Evolutionary conservation across 2,329 filamentous ascomycete species (phyloP).

Genomic region (Pseudocercospora macadamiae): DNA sequence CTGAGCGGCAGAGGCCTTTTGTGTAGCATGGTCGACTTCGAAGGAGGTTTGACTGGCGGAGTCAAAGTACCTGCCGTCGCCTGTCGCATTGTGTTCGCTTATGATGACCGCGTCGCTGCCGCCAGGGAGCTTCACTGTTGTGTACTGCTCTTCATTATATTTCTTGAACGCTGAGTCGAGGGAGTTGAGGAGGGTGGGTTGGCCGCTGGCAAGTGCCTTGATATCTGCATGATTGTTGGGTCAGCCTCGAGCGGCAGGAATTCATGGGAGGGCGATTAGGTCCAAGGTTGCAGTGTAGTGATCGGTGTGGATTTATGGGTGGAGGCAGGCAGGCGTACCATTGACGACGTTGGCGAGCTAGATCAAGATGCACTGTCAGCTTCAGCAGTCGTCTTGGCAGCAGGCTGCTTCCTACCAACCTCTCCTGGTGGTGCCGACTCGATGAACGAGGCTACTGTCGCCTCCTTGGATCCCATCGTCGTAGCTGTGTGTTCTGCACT

Average conservation of each 20-base stretch:
- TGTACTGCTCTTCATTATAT: constrained; percentile 95
- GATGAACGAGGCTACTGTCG: constrained; percentile 72
- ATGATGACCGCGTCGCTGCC: constrained; percentile 78
- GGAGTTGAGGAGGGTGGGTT: constrained; percentile 65
- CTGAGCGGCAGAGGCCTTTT: constrained; percentile 83
- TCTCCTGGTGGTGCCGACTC: constrained; percentile 94
- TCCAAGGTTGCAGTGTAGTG: too few relatives aligned
- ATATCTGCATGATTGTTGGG: constrained; percentile 66
- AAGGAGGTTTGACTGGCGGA: constrained; percentile 87
- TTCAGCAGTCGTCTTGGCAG: constrained; percentile 27
- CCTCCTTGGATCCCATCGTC: constrained; percentile 37
- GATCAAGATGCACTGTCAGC: constrained; percentile 31
- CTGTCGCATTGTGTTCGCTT: constrained; percentile 82
- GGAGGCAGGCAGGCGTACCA: constrained; percentile 68
- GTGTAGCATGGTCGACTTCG: constrained; percentile 77
- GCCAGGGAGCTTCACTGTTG: constrained; percentile 85
- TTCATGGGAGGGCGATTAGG: too few relatives aligned
- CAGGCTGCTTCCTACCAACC: constrained; percentile 58
- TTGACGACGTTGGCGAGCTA: constrained; percentile 87
- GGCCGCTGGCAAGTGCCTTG: constrained; percentile 76
- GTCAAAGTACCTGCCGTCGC: constrained; percentile 84
- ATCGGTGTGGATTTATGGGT: too few relatives aligned
- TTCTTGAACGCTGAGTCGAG: constrained; percentile 84
- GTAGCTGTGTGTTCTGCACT: too few relatives aligned
- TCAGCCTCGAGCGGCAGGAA: too few relatives aligned